Percentiles rank a stretch among this genome's conserved stretches.
Evolutionary conservation across 495 filamentous ascomycete species (phyloP).

Genomic region (Aspergillus affinis): DNA sequence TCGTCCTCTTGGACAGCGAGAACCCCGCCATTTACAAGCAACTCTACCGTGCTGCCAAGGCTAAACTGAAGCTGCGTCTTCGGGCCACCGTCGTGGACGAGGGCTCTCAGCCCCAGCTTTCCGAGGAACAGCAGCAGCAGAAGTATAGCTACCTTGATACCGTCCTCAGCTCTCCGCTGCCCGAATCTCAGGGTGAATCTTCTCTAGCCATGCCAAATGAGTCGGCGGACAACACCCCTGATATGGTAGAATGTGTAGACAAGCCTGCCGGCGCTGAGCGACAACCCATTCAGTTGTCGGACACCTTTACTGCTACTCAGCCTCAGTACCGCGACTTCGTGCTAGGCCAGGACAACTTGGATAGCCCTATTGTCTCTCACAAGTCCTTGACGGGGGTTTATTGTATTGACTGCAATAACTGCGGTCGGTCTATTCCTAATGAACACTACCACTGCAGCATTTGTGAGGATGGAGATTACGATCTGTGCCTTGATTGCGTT

Average conservation of each 20-base stretch:
- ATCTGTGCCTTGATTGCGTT: constrained; percentile 83
- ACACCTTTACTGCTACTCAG: constrained; percentile 11
- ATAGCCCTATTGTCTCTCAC: constrained; percentile 34
- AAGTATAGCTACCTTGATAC: constrained; percentile 46
- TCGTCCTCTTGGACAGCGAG: constrained; percentile 71
- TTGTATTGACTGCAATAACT: constrained; percentile 91
- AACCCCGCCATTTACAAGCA: constrained; percentile 92
- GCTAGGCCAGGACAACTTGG: constrained; percentile 27
- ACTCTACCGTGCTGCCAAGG: constrained; percentile 93
- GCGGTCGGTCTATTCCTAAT: constrained; percentile 71
- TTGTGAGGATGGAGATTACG: constrained; percentile 92
- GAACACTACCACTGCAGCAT: constrained; percentile 92
- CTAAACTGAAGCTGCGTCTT: constrained; percentile 95
- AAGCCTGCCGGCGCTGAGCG: constrained; percentile 10
- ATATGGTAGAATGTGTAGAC: neutral
- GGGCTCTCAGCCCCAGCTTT: constrained; percentile 13
- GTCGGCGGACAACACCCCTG: neutral
- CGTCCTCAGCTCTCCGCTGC: constrained; percentile 38
- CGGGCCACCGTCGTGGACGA: constrained; percentile 56
- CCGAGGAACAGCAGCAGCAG: constrained; percentile 15
- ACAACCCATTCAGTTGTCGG: constrained; percentile 10
- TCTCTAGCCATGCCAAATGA: constrained; percentile 12
- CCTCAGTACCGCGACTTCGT: constrained; percentile 34
- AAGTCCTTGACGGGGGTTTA: constrained; percentile 37
- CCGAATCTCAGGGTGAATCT: constrained; percentile 18